These are phyloP conservation scores for Catenaria anguillulae DNA, from an alignment of 371 early-diverging fungal genomes.

Conservation along the genomic window DNA sequence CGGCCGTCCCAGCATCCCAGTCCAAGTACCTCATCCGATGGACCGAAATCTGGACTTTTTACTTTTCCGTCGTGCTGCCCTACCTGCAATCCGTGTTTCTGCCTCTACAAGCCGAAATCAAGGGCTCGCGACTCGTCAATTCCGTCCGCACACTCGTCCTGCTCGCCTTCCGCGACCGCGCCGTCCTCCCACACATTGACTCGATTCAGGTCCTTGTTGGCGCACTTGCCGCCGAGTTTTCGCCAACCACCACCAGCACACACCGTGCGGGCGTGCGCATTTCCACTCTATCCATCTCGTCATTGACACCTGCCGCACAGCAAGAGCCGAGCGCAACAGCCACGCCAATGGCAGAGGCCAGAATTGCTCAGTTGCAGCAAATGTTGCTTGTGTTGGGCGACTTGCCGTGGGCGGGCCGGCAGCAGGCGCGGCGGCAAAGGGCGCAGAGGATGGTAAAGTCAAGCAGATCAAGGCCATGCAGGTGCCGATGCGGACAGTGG, in stretches of 20 bases:
- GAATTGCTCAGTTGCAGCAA: background rate
- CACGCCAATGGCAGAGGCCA: background rate
- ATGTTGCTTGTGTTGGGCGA: background rate
- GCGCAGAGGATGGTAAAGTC: too few relatives aligned
- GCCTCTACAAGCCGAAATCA: slow-evolving; percentile 14
- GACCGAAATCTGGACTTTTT: slow-evolving; percentile 28
- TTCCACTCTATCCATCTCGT: background rate
- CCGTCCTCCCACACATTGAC: slow-evolving; percentile 16
- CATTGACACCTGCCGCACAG: too few relatives aligned
- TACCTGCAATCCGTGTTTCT: slow-evolving; percentile 27
- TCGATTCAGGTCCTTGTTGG: slow-evolving; percentile 11
- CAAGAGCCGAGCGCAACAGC: background rate
- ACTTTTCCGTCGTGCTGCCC: slow-evolving; percentile 25
- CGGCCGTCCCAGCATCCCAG: background rate
- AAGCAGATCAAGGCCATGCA: too few relatives aligned
- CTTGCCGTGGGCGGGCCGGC: background rate
- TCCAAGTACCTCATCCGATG: slow-evolving; percentile 12
- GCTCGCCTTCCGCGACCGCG: slow-evolving; percentile 17
- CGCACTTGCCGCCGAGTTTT: background rate
- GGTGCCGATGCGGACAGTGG: too few relatives aligned
- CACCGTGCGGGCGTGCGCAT: background rate
- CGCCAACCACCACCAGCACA: background rate
- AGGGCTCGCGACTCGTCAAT: background rate
- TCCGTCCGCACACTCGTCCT: slow-evolving; percentile 17
- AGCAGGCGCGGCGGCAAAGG: background rate